Evolutionary conservation across 495 filamentous ascomycete genomes (phyloP), one percentile per base, ranked within the genome.

Genomic region (Annulohypoxylon bovei): DNA sequence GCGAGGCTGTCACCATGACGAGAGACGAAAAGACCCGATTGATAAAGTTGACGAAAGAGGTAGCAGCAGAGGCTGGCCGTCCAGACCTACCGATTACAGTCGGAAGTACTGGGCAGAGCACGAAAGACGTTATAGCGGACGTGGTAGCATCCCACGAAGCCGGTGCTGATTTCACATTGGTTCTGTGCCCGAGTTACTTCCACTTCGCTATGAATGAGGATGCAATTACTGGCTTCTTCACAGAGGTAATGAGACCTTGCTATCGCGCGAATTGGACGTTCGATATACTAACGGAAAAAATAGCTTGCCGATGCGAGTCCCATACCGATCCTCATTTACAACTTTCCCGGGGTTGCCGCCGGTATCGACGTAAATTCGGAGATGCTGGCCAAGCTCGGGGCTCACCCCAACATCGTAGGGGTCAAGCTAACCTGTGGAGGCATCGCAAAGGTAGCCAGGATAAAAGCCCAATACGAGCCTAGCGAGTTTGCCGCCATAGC

Each of bases 351-450:
- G 27, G 78, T 74, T 11, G 65, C 61, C 14, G 42, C 65, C 6
- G 72, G 76, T 23, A 42, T 80, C 22, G 78, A 81, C 30, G 16
- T 79, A 23, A 71, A 80, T 58, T 79, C 77, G 1, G 75, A 78
- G n/a, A 75, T 76, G 56, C 58, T 81, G 5, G 67, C 55, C 11
- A 44, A 32, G 14, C 61, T 79, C 1, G 67, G 65, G n/a, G 18
- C 35, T 4, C 76, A 80, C 46, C 62, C 69, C 4, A 78, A 80
- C 50, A 80, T 81, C 32, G 69, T 76, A n/a, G 80, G 73, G 20
- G 75, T 76, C n/a, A 80, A 81, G 68, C 33, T 81, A 11, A 81
- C 77, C 3, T 80, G 77, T 62, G 78, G 75, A n/a, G 49, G 49
- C 9, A 32, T 53, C 16, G 49, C 49, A 33, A 53, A 53, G n/a